These are phyloP conservation scores for Angophora floribunda DNA, from an alignment of 345 rosid species.

Conservation along the genomic window DNA sequence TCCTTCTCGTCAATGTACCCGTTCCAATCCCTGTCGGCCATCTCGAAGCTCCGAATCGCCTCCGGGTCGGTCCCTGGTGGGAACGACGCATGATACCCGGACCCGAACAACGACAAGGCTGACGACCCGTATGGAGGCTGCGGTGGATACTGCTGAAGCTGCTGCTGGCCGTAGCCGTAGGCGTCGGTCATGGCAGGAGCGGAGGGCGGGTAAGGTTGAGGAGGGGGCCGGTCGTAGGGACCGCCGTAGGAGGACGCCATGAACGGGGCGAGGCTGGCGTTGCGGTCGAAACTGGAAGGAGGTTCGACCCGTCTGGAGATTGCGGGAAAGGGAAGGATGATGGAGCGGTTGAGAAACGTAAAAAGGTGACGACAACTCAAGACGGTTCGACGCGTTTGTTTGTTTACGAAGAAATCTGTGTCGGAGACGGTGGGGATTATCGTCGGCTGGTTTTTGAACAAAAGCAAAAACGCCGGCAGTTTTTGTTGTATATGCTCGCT, in stretches of 20 bases:
- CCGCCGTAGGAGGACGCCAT: neutral
- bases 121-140: neutral
- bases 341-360: neutral
- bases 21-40: constrained; percentile 52
- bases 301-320: neutral
- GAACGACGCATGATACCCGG: neutral
- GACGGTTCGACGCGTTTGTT: neutral
- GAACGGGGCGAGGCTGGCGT: neutral
- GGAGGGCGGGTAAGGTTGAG: neutral
- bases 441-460: neutral
- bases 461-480: neutral
- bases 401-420: neutral
- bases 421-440: neutral
- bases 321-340: neutral
- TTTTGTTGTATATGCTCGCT: neutral
- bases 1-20: constrained; percentile 60
- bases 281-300: neutral
- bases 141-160: neutral
- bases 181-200: neutral
- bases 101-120: neutral
- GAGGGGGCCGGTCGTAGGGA: neutral
- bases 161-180: neutral
- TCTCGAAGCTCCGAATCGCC: constrained; percentile 43
- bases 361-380: neutral
- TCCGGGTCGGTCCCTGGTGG: constrained; percentile 41